Percentiles rank a stretch among this genome's conserved stretches.
These are phyloP conservation scores for Russula earlei DNA, from an alignment of 768 basidiomycete genomes.

Conservation along the genomic window DNA sequence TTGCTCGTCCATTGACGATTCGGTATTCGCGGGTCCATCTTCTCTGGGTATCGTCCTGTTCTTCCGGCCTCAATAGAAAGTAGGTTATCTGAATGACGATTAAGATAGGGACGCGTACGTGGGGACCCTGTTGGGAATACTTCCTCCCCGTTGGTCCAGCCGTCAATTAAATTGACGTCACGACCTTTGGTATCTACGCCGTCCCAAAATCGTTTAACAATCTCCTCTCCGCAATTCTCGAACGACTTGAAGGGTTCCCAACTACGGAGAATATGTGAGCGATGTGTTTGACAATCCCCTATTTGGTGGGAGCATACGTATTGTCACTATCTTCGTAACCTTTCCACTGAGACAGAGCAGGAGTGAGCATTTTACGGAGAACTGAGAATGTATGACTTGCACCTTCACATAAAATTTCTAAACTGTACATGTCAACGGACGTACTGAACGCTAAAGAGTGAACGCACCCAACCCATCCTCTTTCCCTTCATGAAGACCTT, in stretches of 20 bases:
- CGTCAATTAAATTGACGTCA: slow-evolving; percentile 5
- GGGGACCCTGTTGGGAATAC: slow-evolving; percentile 14
- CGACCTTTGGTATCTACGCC: slow-evolving; percentile 14
- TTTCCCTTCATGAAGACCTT: slow-evolving; percentile 20
- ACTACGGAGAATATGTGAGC: slow-evolving; percentile 1
- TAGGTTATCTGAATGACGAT: neutral
- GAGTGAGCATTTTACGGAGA: neutral
- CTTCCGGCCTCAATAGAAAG: slow-evolving; percentile 3
- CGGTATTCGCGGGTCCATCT: neutral
- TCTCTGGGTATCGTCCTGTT: neutral
- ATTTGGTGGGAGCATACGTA: slow-evolving; percentile 9
- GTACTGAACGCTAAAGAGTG: neutral
- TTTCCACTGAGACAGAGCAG: slow-evolving; percentile 15
- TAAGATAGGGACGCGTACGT: neutral
- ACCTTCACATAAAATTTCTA: slow-evolving; percentile 20
- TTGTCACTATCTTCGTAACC: slow-evolving; percentile 16
- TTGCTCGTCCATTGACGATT: neutral
- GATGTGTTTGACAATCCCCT: neutral
- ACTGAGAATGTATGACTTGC: neutral
- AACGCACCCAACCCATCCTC: slow-evolving; percentile 19
- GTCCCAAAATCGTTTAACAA: slow-evolving; percentile 15
- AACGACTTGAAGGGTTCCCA: slow-evolving; percentile 20
- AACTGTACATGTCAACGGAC: neutral
- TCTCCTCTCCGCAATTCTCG: slow-evolving; percentile 10
- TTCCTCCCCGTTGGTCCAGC: slow-evolving; percentile 18